Percentiles rank a stretch among this genome's conserved stretches.
Conservation (phyloP, 1,284 basidiomycete genomes). For the Cutaneotrichosporon dermatis region DNA sequence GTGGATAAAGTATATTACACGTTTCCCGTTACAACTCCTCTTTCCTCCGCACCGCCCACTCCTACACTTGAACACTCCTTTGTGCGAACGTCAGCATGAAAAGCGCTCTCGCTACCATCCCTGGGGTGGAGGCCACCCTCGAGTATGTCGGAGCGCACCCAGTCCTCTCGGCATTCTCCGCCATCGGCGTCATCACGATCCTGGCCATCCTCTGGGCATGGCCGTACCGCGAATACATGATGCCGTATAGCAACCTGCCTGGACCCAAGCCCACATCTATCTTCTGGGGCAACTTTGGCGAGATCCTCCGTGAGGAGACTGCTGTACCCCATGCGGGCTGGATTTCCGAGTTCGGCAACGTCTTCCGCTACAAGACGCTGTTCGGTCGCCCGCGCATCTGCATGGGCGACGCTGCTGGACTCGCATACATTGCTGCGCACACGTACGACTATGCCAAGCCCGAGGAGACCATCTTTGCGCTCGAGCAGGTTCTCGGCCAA, state of each 20-base stretch:
- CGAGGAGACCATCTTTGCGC: constrained; percentile 56
- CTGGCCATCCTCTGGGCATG: background rate
- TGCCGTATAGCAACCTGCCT: constrained; percentile 13
- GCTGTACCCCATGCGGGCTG: constrained; percentile 20
- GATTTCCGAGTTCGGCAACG: constrained; percentile 24
- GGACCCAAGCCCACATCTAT: constrained; percentile 19
- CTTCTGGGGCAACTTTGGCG: constrained; percentile 21
- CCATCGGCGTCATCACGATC: background rate
- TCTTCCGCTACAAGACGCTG: constrained; percentile 20
- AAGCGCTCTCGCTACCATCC: no score
- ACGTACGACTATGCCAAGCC: constrained; percentile 65
- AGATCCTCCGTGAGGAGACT: constrained; percentile 19
- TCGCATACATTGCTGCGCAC: constrained; percentile 59
- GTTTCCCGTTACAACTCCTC: no score
- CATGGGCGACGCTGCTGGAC: constrained; percentile 59
- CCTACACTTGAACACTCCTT: no score
- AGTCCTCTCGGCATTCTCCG: background rate
- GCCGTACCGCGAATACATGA: background rate
- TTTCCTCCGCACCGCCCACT: no score
- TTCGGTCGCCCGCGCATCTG: constrained; percentile 50
- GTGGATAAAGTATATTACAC: no score
- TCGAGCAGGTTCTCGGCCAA: constrained; percentile 49
- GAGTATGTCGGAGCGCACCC: background rate
- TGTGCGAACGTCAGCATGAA: no score
- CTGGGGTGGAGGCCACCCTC: background rate